Base-by-base conservation (phyloP, 2,329 filamentous ascomycete genomes). In the Fragosphaeria purpurea region DNA sequence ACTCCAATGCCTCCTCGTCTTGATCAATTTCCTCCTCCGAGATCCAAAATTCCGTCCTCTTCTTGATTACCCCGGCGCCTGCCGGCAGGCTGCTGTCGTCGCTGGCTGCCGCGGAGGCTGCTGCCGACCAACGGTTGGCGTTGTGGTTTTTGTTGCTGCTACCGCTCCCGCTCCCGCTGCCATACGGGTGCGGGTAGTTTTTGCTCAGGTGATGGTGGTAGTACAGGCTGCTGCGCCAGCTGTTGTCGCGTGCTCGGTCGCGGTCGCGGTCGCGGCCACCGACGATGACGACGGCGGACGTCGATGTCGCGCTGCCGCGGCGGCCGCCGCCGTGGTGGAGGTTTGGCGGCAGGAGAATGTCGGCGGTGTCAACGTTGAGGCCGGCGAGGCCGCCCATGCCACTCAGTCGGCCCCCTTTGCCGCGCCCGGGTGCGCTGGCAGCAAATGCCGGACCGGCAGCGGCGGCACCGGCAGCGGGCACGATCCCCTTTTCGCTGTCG, bases 41-140 rank as follows among this genome's bases (percentile, higher is more conserved):
- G 32, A 54, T 48, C 52, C 52, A 54, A 12, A 54, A 54, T 32
- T 54, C 49, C 6, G 52, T 54, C 4, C 49, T 43, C 32, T 54
- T 54, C 41, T 54, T 42, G 35, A 54, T 54, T 6, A 41, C 46
- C 31, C 44, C 41, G 10, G 32, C n/a, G 5, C 44, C 43, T 1
- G 38, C 30, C 4, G 48, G 46, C 12, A 50, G 41, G 34, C 40
- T 47, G 38, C 52, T 50, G 7, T 49, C 39, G 30, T 48, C 45
- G 38, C 51, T 47, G 5, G 38, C 40, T 7, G 44, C 35, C 9
- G 44, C 46, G 5, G 35, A 22, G 22, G 22, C 22, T 22, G 22
- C 22, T 39, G 11, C 8, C 37, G 7, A 37, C 11, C 32, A 31
- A 33, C 8, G 22, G 10, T 8, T 31, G 40, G 8, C 6, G 31